Conservation (phyloP, 2,329 filamentous ascomycete genomes). For the Fusarium redolens region DNA sequence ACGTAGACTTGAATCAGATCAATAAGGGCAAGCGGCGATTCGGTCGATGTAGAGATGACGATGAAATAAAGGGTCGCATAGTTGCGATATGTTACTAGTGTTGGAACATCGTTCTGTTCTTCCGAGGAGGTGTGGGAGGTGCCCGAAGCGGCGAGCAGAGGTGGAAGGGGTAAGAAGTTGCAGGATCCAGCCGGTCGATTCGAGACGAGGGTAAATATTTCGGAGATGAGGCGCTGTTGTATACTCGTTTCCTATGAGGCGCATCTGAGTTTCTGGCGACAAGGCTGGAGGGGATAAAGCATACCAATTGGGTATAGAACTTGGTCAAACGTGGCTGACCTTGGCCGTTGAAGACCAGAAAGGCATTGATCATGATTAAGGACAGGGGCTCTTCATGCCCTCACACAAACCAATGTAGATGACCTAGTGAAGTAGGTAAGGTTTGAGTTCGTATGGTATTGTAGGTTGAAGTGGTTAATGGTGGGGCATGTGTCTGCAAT, state of each 20-base stretch:
- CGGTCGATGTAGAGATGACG: slow-evolving; percentile 94
- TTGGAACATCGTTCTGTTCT: slow-evolving; percentile 87
- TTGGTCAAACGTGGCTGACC: slow-evolving; percentile 97
- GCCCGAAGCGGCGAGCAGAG: slow-evolving; percentile 71
- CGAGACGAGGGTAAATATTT: slow-evolving; percentile 96
- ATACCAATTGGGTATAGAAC: slow-evolving; percentile 96
- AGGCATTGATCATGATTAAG: slow-evolving; percentile 91
- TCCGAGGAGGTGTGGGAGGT: slow-evolving; percentile 73
- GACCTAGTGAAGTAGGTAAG: neutral
- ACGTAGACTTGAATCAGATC: slow-evolving; percentile 99
- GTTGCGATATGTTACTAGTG: slow-evolving; percentile 96
- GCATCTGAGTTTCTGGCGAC: slow-evolving; percentile 7
- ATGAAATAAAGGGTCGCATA: slow-evolving; percentile 99
- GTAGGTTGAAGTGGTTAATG: slow-evolving; percentile 27
- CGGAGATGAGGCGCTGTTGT: slow-evolving; percentile 94
- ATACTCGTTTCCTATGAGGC: slow-evolving; percentile 88
- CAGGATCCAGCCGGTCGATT: slow-evolving; percentile 92
- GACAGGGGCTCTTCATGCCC: slow-evolving; percentile 35
- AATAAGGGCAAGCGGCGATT: slow-evolving; percentile 93
- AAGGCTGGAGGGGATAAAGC: slow-evolving; percentile 2
- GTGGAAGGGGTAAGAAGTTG: slow-evolving; percentile 90
- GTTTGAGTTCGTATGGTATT: neutral
- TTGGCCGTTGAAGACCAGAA: slow-evolving; percentile 98
- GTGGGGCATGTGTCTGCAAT: slow-evolving; percentile 32
- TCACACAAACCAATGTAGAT: slow-evolving; percentile 1